Conservation (phyloP, 345 rosid genomes). For the Zanthoxylum bungeanum region DNA sequence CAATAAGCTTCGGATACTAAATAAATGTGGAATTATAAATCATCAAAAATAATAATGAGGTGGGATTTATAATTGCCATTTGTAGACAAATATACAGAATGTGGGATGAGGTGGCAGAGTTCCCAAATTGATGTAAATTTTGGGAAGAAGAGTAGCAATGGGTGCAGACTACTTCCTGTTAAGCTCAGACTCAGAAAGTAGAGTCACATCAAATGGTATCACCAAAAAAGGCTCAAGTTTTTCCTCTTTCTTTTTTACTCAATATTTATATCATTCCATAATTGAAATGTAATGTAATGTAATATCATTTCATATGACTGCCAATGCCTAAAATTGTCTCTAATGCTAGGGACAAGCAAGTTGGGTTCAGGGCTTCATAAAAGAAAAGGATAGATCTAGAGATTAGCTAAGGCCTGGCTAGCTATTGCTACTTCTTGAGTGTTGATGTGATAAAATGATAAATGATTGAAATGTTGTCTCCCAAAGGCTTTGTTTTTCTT, state of each 20-base stretch:
- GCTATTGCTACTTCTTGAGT: not conserved
- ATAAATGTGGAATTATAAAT: too few species aligned
- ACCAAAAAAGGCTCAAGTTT: slow-evolving; percentile 22
- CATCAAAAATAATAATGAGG: too few species aligned
- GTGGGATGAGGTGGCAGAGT: slow-evolving; percentile 4
- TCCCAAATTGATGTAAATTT: slow-evolving; percentile 8
- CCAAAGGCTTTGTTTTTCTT: not conserved
- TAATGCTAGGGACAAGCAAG: slow-evolving; percentile 25
- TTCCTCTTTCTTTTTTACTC: too few species aligned
- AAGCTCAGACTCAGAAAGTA: slow-evolving; percentile 29
- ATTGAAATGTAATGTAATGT: slow-evolving; percentile 9
- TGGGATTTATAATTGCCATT: too few species aligned
- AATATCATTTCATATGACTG: slow-evolving; percentile 17
- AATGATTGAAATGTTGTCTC: slow-evolving; percentile 19
- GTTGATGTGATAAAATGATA: slow-evolving; percentile 13
- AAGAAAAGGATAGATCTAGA: too few species aligned
- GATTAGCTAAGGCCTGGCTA: not conserved
- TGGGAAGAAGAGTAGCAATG: slow-evolving; percentile 11
- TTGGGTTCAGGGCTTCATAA: slow-evolving; percentile 15
- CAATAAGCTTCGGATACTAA: too few species aligned
- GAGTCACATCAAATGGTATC: slow-evolving; percentile 43
- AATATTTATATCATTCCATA: slow-evolving; percentile 16
- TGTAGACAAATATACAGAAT: slow-evolving; percentile 4
- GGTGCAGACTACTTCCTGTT: slow-evolving; percentile 23
- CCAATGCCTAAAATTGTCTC: slow-evolving; percentile 20